phyloP scores from a whole-genome alignment of 306 rosid genomes.

The Mimosa pudica region DNA sequence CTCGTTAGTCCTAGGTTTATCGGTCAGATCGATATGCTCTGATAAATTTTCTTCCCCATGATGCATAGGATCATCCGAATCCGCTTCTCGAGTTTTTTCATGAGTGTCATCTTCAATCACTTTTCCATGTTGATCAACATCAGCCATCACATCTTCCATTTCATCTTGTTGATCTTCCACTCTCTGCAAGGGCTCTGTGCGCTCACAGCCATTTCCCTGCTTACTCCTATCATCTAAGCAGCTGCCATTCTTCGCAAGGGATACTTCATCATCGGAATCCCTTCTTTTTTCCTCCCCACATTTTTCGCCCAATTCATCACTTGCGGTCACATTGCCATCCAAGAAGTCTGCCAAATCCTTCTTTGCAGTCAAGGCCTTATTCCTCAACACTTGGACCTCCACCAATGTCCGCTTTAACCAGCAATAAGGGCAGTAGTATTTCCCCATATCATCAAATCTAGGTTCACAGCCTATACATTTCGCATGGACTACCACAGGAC shows the following conservation, averaged over 20 bases:
- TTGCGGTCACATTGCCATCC: conserved; percentile 14
- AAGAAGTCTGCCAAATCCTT: conserved; percentile 49
- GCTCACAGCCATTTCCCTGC: neutral
- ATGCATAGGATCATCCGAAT: conserved; percentile 13
- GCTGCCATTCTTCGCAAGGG: conserved; percentile 20
- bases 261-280: neutral
- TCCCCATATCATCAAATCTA: conserved; percentile 55
- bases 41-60: conserved; percentile 23
- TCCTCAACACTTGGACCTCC: conserved; percentile 36
- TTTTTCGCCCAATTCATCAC: conserved; percentile 17
- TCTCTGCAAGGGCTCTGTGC: conserved; percentile 23
- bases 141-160: conserved; percentile 2
- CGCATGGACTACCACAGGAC: conserved; percentile 59
- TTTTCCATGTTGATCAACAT: conserved; percentile 13
- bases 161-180: conserved; percentile 32
- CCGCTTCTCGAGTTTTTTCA: conserved; percentile 9
- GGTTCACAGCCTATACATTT: conserved; percentile 59
- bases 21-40: conserved; percentile 20
- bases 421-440: conserved; percentile 70
- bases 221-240: neutral
- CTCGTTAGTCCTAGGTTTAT: conserved; percentile 19
- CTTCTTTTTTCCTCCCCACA: conserved; percentile 23
- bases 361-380: conserved; percentile 48
- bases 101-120: conserved; percentile 35
- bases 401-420: conserved; percentile 45